Percentiles rank a stretch among this genome's conserved stretches.
phyloP scores from a whole-genome alignment of 257 asterid species.

The Echium plantagineum region DNA sequence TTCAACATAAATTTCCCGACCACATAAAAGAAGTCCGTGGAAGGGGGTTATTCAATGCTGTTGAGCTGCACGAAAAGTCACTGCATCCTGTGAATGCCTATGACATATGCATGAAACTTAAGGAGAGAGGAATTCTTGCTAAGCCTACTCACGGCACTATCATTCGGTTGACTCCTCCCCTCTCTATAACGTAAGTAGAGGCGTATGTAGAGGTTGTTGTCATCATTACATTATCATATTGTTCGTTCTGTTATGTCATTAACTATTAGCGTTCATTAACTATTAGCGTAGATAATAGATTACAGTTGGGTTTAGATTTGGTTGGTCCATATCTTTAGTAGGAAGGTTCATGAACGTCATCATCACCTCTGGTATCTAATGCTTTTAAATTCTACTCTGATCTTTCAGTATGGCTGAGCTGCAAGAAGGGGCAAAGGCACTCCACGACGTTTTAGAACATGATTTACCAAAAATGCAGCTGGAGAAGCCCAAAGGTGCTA shows the following conservation, averaged over 20 bases:
- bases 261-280: neutral
- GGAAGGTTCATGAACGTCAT: neutral
- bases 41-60: conserved; percentile 80
- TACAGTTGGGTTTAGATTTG: too few species aligned
- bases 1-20: conserved; percentile 59
- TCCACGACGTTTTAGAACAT: conserved; percentile 50
- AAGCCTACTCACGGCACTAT: conserved; percentile 86
- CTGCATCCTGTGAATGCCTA: conserved; percentile 66
- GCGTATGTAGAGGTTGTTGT: neutral
- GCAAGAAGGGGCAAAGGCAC: conserved; percentile 64
- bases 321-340: neutral
- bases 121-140: conserved; percentile 87
- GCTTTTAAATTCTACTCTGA: neutral
- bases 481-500: conserved; percentile 32
- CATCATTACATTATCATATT: neutral
- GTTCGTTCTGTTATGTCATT: neutral
- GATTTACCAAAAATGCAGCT: conserved; percentile 61
- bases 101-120: conserved; percentile 81
- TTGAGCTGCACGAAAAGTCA: conserved; percentile 67
- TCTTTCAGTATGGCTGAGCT: conserved; percentile 60
- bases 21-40: conserved; percentile 81
- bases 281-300: too few species aligned
- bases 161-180: conserved; percentile 83
- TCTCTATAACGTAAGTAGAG: conserved; percentile 54
- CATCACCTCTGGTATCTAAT: conserved; percentile 1